A percentile compares a stretch with the other conserved stretches of the same genome.
Evolutionary conservation across 768 basidiomycete species (phyloP).

Genomic region (Tylopilus intermedius): DNA sequence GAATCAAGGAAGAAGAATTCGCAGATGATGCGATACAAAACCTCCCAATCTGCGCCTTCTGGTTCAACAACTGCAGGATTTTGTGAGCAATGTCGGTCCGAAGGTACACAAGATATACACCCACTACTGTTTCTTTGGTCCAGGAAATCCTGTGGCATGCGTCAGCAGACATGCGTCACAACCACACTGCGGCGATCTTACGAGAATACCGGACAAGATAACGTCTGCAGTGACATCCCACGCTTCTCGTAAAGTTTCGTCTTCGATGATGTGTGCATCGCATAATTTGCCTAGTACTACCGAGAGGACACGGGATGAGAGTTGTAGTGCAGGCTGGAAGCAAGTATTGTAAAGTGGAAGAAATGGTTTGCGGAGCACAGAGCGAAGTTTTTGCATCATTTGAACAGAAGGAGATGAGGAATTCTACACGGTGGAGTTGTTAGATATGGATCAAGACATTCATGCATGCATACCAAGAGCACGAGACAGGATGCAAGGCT

Average conservation of each 20-base stretch:
- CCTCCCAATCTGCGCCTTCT: constrained; percentile 26
- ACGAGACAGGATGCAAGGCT: constrained; percentile 40
- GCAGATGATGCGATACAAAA: constrained; percentile 31
- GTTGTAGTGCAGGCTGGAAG: constrained; percentile 36
- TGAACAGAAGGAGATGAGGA: constrained; percentile 34
- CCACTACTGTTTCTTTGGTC: constrained; percentile 21
- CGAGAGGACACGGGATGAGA: constrained; percentile 38
- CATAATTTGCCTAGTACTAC: constrained; percentile 37
- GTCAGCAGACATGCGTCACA: constrained; percentile 12
- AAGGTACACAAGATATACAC: neutral
- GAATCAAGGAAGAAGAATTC: constrained; percentile 34
- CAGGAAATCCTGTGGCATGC: constrained; percentile 17
- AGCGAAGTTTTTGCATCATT: constrained; percentile 35
- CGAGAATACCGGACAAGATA: constrained; percentile 51
- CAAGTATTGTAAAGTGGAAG: constrained; percentile 41
- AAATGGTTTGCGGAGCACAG: constrained; percentile 40
- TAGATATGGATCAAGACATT: neutral
- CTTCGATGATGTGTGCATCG: constrained; percentile 17
- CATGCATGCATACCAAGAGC: constrained; percentile 37
- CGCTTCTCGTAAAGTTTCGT: constrained; percentile 19
- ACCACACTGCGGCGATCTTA: constrained; percentile 19
- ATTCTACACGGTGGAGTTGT: constrained; percentile 30
- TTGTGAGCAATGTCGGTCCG: neutral
- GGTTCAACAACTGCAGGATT: constrained; percentile 13
- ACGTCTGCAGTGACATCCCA: constrained; percentile 47